phyloP scores from a whole-genome alignment of 2,329 filamentous ascomycete genomes.

The Epichloe bromicola region DNA sequence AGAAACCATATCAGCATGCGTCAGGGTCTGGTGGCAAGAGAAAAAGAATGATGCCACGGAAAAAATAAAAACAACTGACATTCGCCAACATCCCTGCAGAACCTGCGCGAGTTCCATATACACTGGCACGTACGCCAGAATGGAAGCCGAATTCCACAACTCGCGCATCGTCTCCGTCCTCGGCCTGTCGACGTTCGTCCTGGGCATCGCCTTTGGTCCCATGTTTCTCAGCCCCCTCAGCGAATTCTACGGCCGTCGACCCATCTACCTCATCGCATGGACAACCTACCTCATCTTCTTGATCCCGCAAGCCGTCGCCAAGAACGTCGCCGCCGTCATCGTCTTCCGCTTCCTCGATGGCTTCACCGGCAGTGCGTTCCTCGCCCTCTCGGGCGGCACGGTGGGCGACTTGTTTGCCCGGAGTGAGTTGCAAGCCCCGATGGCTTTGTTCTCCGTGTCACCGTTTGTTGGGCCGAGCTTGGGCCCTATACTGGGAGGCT shows the following conservation, averaged over 20 bases:
- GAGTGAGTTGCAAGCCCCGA: constrained; percentile 60
- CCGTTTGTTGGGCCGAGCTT: constrained; percentile 51
- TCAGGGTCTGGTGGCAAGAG: neutral
- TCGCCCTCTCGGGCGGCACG: constrained; percentile 70
- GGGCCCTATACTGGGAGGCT: constrained; percentile 56
- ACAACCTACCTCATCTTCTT: constrained; percentile 65
- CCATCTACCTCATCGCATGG: constrained; percentile 68
- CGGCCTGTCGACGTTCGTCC: constrained; percentile 71
- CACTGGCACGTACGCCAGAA: constrained; percentile 66
- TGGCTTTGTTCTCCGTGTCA: constrained; percentile 64
- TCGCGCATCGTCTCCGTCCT: constrained; percentile 63
- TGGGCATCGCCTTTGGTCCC: constrained; percentile 55
- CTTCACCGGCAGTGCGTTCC: constrained; percentile 53
- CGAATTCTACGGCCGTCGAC: constrained; percentile 71
- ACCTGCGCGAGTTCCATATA: constrained; percentile 85
- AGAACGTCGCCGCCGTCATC: constrained; percentile 70
- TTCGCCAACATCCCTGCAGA: constrained; percentile 24
- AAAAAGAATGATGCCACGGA: neutral
- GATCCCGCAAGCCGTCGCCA: constrained; percentile 68
- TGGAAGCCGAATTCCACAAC: constrained; percentile 60
- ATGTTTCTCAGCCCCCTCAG: constrained; percentile 51
- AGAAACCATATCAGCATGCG: too few species aligned
- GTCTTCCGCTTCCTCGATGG: constrained; percentile 67
- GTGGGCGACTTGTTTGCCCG: constrained; percentile 67
- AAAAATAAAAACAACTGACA: neutral